A percentile compares a stretch with the other conserved stretches of the same genome.
phyloP scores from a whole-genome alignment of 805 yeast genomes.

The Zygotorulaspora sp. region DNA sequence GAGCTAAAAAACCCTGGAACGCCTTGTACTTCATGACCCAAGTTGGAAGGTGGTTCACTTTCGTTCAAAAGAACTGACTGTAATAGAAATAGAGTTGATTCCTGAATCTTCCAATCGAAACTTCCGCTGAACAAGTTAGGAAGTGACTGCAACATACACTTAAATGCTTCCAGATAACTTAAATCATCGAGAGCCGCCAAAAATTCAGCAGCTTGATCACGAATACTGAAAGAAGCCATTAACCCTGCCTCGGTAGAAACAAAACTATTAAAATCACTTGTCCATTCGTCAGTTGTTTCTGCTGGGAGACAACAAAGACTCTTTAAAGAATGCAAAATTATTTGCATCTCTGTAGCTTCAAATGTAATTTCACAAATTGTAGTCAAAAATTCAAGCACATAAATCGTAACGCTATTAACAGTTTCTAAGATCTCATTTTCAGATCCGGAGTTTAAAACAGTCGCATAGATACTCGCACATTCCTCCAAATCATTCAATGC shows the following conservation, averaged over 20 bases:
- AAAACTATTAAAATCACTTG: conserved; percentile 59
- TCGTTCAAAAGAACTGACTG: conserved; percentile 24
- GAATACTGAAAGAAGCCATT: conserved; percentile 46
- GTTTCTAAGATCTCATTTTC: conserved; percentile 8
- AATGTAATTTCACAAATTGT: conserved; percentile 12
- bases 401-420: conserved; percentile 22
- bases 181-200: conserved; percentile 44
- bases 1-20: conserved; percentile 12
- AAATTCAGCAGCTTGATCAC: conserved; percentile 60
- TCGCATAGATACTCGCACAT: conserved; percentile 8
- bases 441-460: conserved; percentile 3
- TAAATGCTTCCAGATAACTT: conserved; percentile 6
- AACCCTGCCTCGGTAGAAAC: conserved; percentile 74
- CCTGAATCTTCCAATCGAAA: conserved; percentile 14
- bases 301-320: conserved; percentile 41
- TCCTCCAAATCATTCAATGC: conserved; percentile 18
- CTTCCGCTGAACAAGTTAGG: conserved; percentile 6
- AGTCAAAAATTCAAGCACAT: conserved; percentile 23
- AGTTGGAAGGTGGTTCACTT: conserved; percentile 9
- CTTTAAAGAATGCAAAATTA: conserved; percentile 31
- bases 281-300: conserved; percentile 45
- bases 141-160: conserved; percentile 7
- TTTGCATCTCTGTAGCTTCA: conserved; percentile 8
- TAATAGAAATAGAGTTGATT: conserved; percentile 25
- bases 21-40: conserved; percentile 6